A percentile compares a stretch with the other conserved stretches of the same genome.
Evolutionary conservation across 768 basidiomycete species (phyloP).

Genomic region (Multifurca ochricompacta): DNA sequence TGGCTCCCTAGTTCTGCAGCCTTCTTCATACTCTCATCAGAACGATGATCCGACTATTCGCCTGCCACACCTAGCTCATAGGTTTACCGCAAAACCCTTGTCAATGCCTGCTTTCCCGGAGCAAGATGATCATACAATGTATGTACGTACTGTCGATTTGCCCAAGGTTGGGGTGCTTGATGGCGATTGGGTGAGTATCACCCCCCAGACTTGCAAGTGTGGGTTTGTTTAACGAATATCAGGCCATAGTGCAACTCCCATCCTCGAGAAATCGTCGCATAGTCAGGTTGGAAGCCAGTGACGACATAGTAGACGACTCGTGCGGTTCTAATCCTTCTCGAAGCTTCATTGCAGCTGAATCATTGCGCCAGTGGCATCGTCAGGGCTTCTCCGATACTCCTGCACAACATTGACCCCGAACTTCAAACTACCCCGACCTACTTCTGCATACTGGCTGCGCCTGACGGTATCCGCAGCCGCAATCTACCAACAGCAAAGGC

Average conservation of each 20-base stretch:
- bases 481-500: constrained; percentile 59
- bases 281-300: constrained; percentile 49
- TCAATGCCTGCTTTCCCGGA: constrained; percentile 27
- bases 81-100: constrained; percentile 30
- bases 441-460: constrained; percentile 39
- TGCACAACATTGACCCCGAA: constrained; percentile 42
- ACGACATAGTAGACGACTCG: constrained; percentile 33
- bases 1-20: constrained; percentile 23
- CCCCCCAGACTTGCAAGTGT: background rate
- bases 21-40: constrained; percentile 5
- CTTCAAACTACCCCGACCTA: constrained; percentile 25
- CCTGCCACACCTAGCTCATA: constrained; percentile 9
- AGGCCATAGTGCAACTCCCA: constrained; percentile 41
- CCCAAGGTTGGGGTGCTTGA: constrained; percentile 57
- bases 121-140: constrained; percentile 50
- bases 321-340: constrained; percentile 24
- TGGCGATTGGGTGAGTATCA: constrained; percentile 67
- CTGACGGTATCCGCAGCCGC: constrained; percentile 52
- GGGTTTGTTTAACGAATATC: constrained; percentile 11
- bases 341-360: background rate
- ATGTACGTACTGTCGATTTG: constrained; percentile 56
- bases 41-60: constrained; percentile 7
- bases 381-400: constrained; percentile 41
- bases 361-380: constrained; percentile 31
- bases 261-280: constrained; percentile 35